phyloP scores from a whole-genome alignment of 1,139 yeast genomes.

The Kurtzmaniella quercitrusa region DNA sequence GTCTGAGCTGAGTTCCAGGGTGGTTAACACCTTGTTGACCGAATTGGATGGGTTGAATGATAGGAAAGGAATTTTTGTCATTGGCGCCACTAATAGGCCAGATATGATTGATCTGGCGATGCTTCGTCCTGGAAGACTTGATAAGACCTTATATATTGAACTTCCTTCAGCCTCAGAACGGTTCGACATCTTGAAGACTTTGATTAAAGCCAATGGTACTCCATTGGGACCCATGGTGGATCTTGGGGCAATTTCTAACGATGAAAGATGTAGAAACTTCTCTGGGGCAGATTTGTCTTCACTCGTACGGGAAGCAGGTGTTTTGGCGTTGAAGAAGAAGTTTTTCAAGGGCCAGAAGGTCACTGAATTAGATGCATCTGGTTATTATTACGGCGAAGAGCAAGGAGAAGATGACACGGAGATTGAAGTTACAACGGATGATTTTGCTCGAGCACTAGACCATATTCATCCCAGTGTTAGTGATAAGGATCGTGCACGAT shows the following conservation, averaged over 20 bases:
- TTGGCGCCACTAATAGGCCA: slow-evolving; percentile 96
- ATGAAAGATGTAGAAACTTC: slow-evolving; percentile 79
- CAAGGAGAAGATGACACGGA: slow-evolving; percentile 23
- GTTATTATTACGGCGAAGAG: slow-evolving; percentile 32
- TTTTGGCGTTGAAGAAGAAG: slow-evolving; percentile 70
- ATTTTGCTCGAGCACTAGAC: slow-evolving; percentile 67
- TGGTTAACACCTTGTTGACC: slow-evolving; percentile 88
- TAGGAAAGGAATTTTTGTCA: slow-evolving; percentile 86
- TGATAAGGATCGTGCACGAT: slow-evolving; percentile 75
- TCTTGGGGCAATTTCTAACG: slow-evolving; percentile 58
- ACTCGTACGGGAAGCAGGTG: slow-evolving; percentile 89
- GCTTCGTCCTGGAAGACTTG: slow-evolving; percentile 95
- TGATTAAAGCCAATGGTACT: slow-evolving; percentile 66
- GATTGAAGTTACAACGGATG: slow-evolving; percentile 56
- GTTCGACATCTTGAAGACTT: slow-evolving; percentile 73
- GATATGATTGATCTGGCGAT: slow-evolving; percentile 98
- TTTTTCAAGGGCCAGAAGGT: slow-evolving; percentile 52
- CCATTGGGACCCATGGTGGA: slow-evolving; percentile 70
- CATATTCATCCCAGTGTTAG: slow-evolving; percentile 88
- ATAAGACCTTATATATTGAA: slow-evolving; percentile 88
- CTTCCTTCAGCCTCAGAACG: slow-evolving; percentile 78
- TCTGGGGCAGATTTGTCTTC: slow-evolving; percentile 97
- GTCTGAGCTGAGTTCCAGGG: slow-evolving; percentile 89
- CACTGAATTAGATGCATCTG: slow-evolving; percentile 45
- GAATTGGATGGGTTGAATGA: slow-evolving; percentile 94